Evolutionary conservation across 2,329 filamentous ascomycete genomes (phyloP).

Genomic region (Pseudocercospora fuligena): DNA sequence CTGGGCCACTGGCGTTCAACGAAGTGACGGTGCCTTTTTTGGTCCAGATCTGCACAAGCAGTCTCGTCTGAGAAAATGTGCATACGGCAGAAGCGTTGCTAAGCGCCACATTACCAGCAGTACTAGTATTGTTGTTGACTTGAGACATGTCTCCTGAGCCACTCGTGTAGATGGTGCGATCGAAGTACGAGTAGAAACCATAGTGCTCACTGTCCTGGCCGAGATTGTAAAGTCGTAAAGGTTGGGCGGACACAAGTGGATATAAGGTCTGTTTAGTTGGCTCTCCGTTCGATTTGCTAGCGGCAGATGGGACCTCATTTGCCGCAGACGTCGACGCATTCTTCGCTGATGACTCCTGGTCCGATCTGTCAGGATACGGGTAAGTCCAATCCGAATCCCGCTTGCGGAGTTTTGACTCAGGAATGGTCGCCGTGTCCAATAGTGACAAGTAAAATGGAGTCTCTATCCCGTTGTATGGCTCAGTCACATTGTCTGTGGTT

Average conservation of each 20-base stretch:
- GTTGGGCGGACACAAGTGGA: conserved; percentile 71
- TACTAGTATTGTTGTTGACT: conserved; percentile 33
- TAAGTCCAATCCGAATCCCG: conserved; percentile 30
- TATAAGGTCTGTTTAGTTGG: conserved; percentile 74
- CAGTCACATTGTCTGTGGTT: conserved; percentile 75
- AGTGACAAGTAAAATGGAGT: conserved; percentile 89
- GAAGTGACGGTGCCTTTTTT: conserved; percentile 36
- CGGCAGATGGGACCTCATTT: conserved; percentile 66
- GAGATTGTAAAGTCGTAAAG: conserved; percentile 82
- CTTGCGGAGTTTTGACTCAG: conserved; percentile 31
- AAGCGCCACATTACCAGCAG: conserved; percentile 26
- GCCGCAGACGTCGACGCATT: conserved; percentile 54
- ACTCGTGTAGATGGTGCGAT: conserved; percentile 82
- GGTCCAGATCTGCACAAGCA: conserved; percentile 68
- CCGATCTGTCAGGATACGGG: conserved; percentile 30
- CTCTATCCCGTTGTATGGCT: conserved; percentile 77
- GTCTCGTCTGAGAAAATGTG: conserved; percentile 65
- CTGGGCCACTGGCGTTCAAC: conserved; percentile 17
- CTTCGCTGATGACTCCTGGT: conserved; percentile 11
- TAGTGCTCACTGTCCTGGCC: conserved; percentile 83
- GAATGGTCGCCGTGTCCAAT: conserved; percentile 49
- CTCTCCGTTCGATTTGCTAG: conserved; percentile 69
- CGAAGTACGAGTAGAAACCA: conserved; percentile 91
- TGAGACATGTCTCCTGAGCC: conserved; percentile 51
- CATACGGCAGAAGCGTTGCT: conserved; percentile 35